Conservation (phyloP, 768 basidiomycete species). For the Guyanaporus albipodus region DNA sequence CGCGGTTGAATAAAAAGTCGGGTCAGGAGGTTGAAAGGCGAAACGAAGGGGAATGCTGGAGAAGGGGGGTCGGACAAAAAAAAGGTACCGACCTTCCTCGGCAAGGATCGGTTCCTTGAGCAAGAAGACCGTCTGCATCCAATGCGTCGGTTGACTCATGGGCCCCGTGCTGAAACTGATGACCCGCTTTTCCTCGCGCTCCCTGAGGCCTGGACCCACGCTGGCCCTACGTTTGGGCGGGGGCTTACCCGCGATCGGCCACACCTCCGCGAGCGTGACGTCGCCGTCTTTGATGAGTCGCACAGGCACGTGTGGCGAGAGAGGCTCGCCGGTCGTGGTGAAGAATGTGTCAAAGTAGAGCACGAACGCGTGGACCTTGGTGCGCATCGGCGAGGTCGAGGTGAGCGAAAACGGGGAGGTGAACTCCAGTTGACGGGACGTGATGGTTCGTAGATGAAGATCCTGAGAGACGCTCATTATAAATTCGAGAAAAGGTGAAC, state of each 20-base stretch:
- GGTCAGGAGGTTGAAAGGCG: background rate
- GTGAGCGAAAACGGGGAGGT: constrained; percentile 67
- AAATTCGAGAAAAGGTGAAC: background rate
- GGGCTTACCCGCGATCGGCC: constrained; percentile 70
- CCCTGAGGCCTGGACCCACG: constrained; percentile 40
- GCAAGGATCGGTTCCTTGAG: constrained; percentile 75
- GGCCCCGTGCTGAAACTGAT: constrained; percentile 92
- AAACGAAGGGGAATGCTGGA: no score
- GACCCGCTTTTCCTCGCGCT: constrained; percentile 37
- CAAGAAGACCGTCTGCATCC: constrained; percentile 94
- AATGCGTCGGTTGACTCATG: constrained; percentile 82
- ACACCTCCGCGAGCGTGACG: constrained; percentile 66
- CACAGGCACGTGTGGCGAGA: constrained; percentile 50
- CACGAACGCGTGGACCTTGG: constrained; percentile 73
- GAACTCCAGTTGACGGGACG: constrained; percentile 75
- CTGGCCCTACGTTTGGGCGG: constrained; percentile 59
- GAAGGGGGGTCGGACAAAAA: no score
- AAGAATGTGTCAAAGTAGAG: constrained; percentile 98
- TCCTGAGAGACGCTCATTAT: constrained; percentile 51
- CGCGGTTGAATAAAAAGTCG: background rate
- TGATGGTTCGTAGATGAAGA: constrained; percentile 62
- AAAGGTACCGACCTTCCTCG: constrained; percentile 62
- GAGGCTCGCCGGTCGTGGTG: constrained; percentile 51
- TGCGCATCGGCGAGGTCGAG: constrained; percentile 55
- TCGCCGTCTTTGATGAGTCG: constrained; percentile 57